These are phyloP conservation scores for Ballota nigra DNA, from an alignment of 257 asterid species.

Conservation along the genomic window DNA sequence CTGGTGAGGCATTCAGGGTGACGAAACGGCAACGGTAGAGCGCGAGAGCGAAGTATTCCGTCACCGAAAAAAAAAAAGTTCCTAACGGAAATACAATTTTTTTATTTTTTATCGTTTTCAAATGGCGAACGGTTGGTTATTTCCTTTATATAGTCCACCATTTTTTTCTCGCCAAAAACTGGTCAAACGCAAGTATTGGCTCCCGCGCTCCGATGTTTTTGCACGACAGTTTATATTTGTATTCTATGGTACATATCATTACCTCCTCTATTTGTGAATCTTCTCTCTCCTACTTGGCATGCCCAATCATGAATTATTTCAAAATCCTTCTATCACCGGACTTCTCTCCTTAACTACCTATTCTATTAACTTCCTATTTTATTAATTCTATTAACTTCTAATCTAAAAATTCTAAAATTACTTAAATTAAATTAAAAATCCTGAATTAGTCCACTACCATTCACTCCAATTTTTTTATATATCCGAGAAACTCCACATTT, in stretches of 20 bases:
- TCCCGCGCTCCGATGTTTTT: slow-evolving; percentile 29
- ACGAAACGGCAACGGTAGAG: slow-evolving; percentile 89
- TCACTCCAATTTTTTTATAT: no score
- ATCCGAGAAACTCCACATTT: no score
- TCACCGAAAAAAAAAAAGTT: slow-evolving; percentile 56
- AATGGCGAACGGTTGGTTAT: slow-evolving; percentile 1
- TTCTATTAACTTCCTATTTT: no score
- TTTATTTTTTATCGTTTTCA: slow-evolving; percentile 15
- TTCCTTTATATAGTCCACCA: slow-evolving; percentile 17
- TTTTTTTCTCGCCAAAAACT: slow-evolving; percentile 19
- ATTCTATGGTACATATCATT: slow-evolving; percentile 12
- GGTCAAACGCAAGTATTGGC: slow-evolving; percentile 16
- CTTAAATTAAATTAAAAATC: no score
- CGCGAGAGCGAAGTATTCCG: slow-evolving; percentile 77
- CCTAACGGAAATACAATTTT: slow-evolving; percentile 39
- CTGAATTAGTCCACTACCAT: no score
- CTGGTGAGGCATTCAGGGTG: slow-evolving; percentile 99
- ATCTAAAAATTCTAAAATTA: no score
- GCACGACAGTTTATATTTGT: slow-evolving; percentile 25
- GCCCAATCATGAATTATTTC: no score
- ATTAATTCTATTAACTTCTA: no score
- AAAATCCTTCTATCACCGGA: no score
- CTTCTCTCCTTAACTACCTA: no score
- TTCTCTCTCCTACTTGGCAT: no score
- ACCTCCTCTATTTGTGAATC: no score